Base-by-base conservation (phyloP, 257 asterid genomes). In the Galeopsis tetrahit region DNA sequence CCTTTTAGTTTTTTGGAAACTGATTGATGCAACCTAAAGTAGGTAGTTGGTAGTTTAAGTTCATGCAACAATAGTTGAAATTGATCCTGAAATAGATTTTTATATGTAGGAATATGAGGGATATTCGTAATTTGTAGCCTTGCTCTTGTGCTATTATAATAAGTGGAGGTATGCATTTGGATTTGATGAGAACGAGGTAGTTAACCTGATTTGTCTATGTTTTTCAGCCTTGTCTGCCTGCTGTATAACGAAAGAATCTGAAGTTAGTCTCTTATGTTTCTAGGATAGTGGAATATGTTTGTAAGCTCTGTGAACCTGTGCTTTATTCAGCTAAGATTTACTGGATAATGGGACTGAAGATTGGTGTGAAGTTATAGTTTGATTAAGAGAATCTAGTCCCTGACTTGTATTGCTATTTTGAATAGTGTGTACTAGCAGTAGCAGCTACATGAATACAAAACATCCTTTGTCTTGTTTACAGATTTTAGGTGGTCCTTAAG, bases 21-120 rank as follows among this genome's bases (percentile, higher is more conserved):
- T 8, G 42, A 32, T 10, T 33, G 75, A 56, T 36, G 59, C 40
- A 34, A 28, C 28, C 33, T 55, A 55, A 38, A 52, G 39, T 31
- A 42, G 33, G 31, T 13, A 21, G 43, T 21, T 5, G 46, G 15
- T 9, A 71, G 75, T 63, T 68, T 72, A 28, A 61, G 15, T 60
- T 51, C 33, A 32, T 62, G 72, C 62, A n/a, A n/a, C 51, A 35
- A 5, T 51, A 51, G 57, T 43, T 0, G 7, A 49, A 61, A 66
- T 42, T 55, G 51, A 33, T 66, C 15, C 11, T 74, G 28, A 51
- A 2, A 9, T n/a, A 14, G 33, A 31, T 11, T 33, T 46, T 66
- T 1, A 10, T 49, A 10, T 15, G 10, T 40, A 5, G 61, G 62
- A n/a, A 43, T 57, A 15, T 34, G 72, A 36, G 32, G 58, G 72